A percentile compares a stretch with the other conserved stretches of the same genome.
phyloP scores from a whole-genome alignment of 1,284 basidiomycete genomes.

The Cutaneotrichosporon cavernicola region DNA sequence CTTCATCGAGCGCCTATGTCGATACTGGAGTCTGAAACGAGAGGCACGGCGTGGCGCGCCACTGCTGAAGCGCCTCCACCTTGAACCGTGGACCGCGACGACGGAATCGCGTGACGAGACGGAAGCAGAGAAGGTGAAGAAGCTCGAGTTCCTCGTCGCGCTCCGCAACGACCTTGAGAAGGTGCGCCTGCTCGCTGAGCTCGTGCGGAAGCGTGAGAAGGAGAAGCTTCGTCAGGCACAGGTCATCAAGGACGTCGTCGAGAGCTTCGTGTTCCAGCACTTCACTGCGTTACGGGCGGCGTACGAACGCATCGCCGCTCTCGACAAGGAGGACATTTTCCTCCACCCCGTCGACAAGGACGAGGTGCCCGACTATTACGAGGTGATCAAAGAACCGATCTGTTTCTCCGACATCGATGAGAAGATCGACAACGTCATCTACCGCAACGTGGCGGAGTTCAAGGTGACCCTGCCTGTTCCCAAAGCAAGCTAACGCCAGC shows the following conservation, averaged over 20 bases:
- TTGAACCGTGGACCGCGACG: conserved; percentile 95
- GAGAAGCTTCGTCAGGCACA: conserved; percentile 75
- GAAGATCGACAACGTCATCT: conserved; percentile 74
- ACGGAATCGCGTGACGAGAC: conserved; percentile 65
- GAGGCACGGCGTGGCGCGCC: conserved; percentile 92
- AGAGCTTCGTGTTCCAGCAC: conserved; percentile 66
- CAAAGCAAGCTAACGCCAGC: conserved; percentile 54
- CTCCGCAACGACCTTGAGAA: conserved; percentile 75
- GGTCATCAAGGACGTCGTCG: conserved; percentile 67
- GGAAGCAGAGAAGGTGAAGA: conserved; percentile 79
- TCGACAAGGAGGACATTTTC: conserved; percentile 74
- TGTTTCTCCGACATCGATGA: conserved; percentile 77
- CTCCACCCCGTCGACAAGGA: conserved; percentile 72
- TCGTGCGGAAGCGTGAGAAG: conserved; percentile 76
- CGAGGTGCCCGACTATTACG: conserved; percentile 89
- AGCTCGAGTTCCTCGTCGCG: conserved; percentile 76
- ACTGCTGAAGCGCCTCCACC: conserved; percentile 84
- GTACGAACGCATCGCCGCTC: conserved; percentile 69
- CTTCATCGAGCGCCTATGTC: conserved; percentile 75
- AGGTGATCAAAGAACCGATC: conserved; percentile 84
- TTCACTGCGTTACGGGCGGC: conserved; percentile 63
- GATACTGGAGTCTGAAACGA: conserved; percentile 96
- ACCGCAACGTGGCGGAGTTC: conserved; percentile 73
- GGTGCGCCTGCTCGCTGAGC: conserved; percentile 68
- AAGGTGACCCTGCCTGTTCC: conserved; percentile 58